Conservation (phyloP, 225 moss, liverwort and hornwort species). For the Lunularia cruciata region DNA sequence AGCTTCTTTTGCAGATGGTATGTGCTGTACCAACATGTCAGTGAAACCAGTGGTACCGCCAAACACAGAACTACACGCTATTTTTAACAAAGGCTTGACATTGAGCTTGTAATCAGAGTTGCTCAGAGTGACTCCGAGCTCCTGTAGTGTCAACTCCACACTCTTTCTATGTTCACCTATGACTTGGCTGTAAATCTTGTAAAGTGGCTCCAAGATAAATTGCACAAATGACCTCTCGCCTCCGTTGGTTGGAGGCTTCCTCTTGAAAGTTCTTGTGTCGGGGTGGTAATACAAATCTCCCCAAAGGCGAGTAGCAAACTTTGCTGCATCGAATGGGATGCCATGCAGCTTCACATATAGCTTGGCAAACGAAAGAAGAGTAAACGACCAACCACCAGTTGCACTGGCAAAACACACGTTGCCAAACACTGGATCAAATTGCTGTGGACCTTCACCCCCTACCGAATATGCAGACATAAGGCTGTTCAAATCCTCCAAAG, state of each 20-base stretch:
- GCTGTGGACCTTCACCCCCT: slow-evolving; percentile 59
- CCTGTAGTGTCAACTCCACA: slow-evolving; percentile 75
- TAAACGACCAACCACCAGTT: slow-evolving; percentile 98
- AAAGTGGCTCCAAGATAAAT: slow-evolving; percentile 88
- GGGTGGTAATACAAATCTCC: slow-evolving; percentile 85
- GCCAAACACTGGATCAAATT: slow-evolving; percentile 85
- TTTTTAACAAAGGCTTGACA: slow-evolving; percentile 87
- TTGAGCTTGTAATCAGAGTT: slow-evolving; percentile 91
- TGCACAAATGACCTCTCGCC: slow-evolving; percentile 98
- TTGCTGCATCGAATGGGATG: slow-evolving; percentile 80
- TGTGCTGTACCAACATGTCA: slow-evolving; percentile 97
- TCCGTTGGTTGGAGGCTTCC: slow-evolving; percentile 69
- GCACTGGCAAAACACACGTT: slow-evolving; percentile 99
- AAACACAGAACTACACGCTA: slow-evolving; percentile 94
- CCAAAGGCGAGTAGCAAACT: slow-evolving; percentile 90
- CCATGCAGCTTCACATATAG: slow-evolving; percentile 95
- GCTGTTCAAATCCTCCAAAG: slow-evolving; percentile 86
- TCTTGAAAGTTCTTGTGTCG: slow-evolving; percentile 76
- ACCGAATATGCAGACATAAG: slow-evolving; percentile 65
- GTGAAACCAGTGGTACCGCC: slow-evolving; percentile 87
- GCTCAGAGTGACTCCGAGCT: slow-evolving; percentile 85
- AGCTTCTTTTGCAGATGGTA: slow-evolving; percentile 85
- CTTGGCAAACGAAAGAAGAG: slow-evolving; percentile 93
- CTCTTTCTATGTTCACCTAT: slow-evolving; percentile 92
- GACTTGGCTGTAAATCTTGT: slow-evolving; percentile 98